These are phyloP conservation scores for Diospyros lotus DNA, from an alignment of 148 eudicot species.

Conservation along the genomic window DNA sequence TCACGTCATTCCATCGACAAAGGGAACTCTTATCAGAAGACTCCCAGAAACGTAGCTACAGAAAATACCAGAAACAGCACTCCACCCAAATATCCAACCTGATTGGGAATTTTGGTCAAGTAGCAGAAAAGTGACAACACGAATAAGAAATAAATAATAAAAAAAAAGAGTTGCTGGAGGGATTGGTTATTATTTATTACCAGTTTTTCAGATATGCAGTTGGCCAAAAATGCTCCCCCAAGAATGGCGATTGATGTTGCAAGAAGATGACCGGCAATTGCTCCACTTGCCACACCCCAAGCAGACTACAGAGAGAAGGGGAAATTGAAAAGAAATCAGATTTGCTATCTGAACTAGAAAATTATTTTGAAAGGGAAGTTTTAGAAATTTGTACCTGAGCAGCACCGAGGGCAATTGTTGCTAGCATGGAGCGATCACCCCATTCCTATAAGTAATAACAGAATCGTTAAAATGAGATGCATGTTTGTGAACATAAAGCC, in stretches of 20 bases:
- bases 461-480: neutral
- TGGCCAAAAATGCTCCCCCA: slow-evolving; percentile 90
- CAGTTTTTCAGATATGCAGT: slow-evolving; percentile 91
- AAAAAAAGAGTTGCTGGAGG: too few species aligned
- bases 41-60: slow-evolving; percentile 86
- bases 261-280: slow-evolving; percentile 75
- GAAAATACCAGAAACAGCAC: slow-evolving; percentile 71
- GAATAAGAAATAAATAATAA: neutral
- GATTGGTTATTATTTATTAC: slow-evolving; percentile 23
- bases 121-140: neutral
- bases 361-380: neutral
- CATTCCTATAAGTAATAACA: slow-evolving; percentile 60
- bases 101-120: slow-evolving; percentile 20
- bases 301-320: slow-evolving; percentile 51
- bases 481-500: neutral
- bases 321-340: neutral
- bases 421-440: slow-evolving; percentile 99
- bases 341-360: neutral
- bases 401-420: slow-evolving; percentile 96
- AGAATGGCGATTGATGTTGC: slow-evolving; percentile 81
- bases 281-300: slow-evolving; percentile 98
- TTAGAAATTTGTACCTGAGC: slow-evolving; percentile 61
- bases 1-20: neutral
- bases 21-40: slow-evolving; percentile 40
- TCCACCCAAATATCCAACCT: slow-evolving; percentile 95